Evolutionary conservation across 768 basidiomycete genomes (phyloP).

Genomic region (Rhizopogon vesiculosus): DNA sequence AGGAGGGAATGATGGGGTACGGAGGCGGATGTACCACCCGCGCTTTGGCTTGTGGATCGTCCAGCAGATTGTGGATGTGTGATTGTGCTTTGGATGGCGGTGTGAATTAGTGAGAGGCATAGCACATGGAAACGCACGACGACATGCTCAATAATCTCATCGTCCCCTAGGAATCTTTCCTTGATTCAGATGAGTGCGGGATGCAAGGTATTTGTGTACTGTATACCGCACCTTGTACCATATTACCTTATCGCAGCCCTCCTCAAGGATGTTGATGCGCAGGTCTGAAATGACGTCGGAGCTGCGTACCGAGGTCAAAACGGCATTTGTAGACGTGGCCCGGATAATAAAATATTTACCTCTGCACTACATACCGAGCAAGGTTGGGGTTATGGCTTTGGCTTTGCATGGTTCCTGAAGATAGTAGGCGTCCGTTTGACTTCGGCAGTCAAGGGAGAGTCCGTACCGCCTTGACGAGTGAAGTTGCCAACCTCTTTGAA

Average conservation of each 20-base stretch:
- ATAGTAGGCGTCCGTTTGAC: neutral
- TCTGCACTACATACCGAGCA: constrained; percentile 26
- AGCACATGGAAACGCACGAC: constrained; percentile 43
- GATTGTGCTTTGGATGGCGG: constrained; percentile 48
- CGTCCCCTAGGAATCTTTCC: constrained; percentile 71
- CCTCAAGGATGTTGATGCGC: constrained; percentile 59
- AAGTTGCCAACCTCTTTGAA: too few relatives aligned
- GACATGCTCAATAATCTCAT: constrained; percentile 72
- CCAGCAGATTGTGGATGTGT: constrained; percentile 65
- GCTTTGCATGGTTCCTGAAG: constrained; percentile 11
- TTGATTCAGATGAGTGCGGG: constrained; percentile 26
- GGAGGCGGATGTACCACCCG: constrained; percentile 82
- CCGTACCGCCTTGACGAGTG: too few relatives aligned
- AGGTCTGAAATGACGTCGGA: constrained; percentile 71
- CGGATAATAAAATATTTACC: constrained; percentile 13
- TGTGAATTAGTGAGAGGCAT: neutral
- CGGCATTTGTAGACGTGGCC: neutral
- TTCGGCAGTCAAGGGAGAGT: neutral
- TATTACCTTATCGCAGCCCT: constrained; percentile 50
- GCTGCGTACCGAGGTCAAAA: constrained; percentile 30
- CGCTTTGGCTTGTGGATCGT: constrained; percentile 73
- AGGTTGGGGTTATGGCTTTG: constrained; percentile 24
- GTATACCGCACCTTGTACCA: constrained; percentile 64
- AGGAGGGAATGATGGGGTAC: constrained; percentile 66
- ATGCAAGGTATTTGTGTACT: neutral